Evolutionary conservation across 116 monocot genomes (phyloP), one percentile per base, ranked within the genome.

Genomic region (Dioscorea cayenensis): DNA sequence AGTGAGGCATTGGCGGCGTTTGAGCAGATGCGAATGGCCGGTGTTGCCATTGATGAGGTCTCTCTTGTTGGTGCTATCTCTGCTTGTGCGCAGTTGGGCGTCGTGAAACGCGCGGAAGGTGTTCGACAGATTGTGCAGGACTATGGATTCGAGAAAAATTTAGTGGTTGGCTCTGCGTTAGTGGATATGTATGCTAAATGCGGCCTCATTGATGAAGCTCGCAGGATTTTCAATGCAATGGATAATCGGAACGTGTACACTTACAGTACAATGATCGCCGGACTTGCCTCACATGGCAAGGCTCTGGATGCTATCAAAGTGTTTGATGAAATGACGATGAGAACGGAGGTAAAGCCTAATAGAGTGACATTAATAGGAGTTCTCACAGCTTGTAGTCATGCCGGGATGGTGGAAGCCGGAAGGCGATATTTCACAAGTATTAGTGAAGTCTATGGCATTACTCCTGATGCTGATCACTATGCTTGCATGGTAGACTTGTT

Each of bases 111-210:
- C 37, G 86, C 84, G 0, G 65, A 32, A 28, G 63, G 75, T 63
- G 28, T 81, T 12, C 60, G 37, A 28, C 73, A 75, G 0, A 72
- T 80, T 49, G 77, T 70, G 0, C 36, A 69, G 2, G 28, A 28
- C 3, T 73, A 25, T 27, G 76, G 76, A 1, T 69, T 65, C 23
- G 43, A 12, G 21, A 75, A 60, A 52, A 76, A 72, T 55, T 48
- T 81, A 10, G 70, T 87, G 25, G 68, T 84, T 4, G 86, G 84
- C 19, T 90, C 90, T 0, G 84, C 77, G 2, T 22, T 89, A 69
- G 78, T 89, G 51, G 82, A 92, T 60, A 92, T 92, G 92, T 86
- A 79, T 49, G 76, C 84, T 6, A 89, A 92, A 22, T 89, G 92
- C 64, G 89, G 86, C 14, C 80, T 89, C 25, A 73, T 92, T 20